Conservation (phyloP, 106 monocot species). For the Platanthera guangdongensis region DNA sequence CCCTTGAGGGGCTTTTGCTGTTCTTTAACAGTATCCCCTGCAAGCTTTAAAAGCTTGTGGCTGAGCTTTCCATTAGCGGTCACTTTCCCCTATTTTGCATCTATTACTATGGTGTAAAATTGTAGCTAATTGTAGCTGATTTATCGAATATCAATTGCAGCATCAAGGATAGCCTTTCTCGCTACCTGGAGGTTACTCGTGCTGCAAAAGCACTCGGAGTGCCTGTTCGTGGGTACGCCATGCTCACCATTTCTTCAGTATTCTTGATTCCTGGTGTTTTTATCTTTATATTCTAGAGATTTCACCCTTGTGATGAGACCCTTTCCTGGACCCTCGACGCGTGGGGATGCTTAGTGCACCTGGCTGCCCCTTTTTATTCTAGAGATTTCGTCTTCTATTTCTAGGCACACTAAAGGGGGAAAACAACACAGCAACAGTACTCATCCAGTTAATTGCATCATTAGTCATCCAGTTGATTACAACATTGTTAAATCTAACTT, state of each 20-base stretch:
- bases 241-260: not conserved
- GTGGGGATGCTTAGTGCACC: no score
- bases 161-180: constrained; percentile 67
- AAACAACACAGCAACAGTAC: not conserved
- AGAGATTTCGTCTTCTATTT: not conserved
- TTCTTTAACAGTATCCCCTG: no score
- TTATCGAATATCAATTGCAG: constrained; percentile 83
- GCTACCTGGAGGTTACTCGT: constrained; percentile 50
- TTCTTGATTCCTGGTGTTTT: not conserved
- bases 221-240: constrained; percentile 72
- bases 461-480: not conserved
- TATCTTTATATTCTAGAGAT: not conserved
- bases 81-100: no score
- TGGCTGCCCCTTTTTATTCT: not conserved
- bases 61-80: no score
- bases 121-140: no score
- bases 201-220: constrained; percentile 48
- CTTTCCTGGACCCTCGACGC: no score
- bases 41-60: no score
- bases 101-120: no score
- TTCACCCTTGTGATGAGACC: no score
- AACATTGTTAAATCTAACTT: not conserved
- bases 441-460: not conserved
- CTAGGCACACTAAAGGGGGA: not conserved
- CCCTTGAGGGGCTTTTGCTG: no score